Percentiles rank a stretch among this genome's conserved stretches.
Conservation (phyloP, 257 asterid species). For the Solanum chaucha region DNA sequence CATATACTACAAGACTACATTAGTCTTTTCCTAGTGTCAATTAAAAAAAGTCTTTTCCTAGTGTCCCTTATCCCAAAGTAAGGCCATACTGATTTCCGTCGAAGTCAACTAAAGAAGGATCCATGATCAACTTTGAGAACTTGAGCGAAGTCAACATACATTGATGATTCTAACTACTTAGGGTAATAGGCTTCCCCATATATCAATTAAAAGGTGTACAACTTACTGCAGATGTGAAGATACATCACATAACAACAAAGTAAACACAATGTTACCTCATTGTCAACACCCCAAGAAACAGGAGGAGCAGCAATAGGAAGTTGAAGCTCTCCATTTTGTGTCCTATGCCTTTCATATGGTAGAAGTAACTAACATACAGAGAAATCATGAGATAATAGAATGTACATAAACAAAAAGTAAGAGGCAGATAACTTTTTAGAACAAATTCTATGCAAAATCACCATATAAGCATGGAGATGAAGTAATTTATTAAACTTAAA, state of each 20-base stretch:
- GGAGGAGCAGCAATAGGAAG: constrained; percentile 37
- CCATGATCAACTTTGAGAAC: background rate
- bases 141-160: background rate
- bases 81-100: background rate
- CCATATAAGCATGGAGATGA: background rate
- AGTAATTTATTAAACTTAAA: background rate
- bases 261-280: constrained; percentile 34
- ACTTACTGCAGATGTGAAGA: background rate
- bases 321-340: constrained; percentile 63
- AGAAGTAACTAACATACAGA: constrained; percentile 46
- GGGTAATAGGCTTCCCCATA: background rate
- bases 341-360: constrained; percentile 66
- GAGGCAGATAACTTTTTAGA: background rate
- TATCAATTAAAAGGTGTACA: background rate
- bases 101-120: background rate
- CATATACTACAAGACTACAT: background rate
- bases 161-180: background rate
- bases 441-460: background rate
- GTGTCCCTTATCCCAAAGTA: background rate
- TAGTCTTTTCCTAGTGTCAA: background rate
- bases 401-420: background rate
- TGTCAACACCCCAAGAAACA: constrained; percentile 39
- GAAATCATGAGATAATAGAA: background rate
- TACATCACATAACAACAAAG: background rate
- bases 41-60: background rate